Evolutionary conservation across 257 asterid genomes (phyloP), one percentile per base, ranked within the genome.

Genomic region (Ehretia macrophylla): DNA sequence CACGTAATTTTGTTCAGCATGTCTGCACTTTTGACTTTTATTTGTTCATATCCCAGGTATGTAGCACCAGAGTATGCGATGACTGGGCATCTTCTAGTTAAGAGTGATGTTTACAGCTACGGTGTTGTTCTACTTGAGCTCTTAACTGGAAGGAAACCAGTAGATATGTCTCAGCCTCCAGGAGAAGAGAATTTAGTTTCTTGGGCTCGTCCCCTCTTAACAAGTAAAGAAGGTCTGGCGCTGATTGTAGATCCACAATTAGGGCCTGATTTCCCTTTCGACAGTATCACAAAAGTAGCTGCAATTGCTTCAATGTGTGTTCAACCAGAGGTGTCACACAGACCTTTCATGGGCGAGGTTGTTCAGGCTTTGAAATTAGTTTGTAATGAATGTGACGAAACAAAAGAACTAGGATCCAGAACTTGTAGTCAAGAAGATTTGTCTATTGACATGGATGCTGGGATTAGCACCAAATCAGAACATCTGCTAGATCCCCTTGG

Each of bases 91-190:
- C 96, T 90, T 49, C 90, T 90, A 5, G 96, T 90, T 38, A 86
- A 90, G 69, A 90, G 97, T 22, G 95, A 90, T 32, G 96, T 86
- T 16, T 93, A 89, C 84, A 93, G 99, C 83, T 93, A 89, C 12
- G 99, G 99, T 0, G 99, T 93, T n/a, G 99, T 93, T 75, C 96
- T 89, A 32, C 96, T 93, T 1, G 99, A 93, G 74, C 97, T 93
- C 75, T 77, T 89, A 20, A 90, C 96, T 0, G 92, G 96, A 47
- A 82, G 78, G 55, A 90, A 86, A 66, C 97, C 97, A 1, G 95
- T 90, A 9, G 96, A 90, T 80, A 84, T 90, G 95, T 84, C 96
- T 54, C 96, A 83, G 52, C 96, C 91, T 51, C 82, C 99, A 0
- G 99, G 99, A 18, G 80, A 80, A 75, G 99, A 93, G 79, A 93